Evolutionary conservation across 192 early-diverging fungal species (phyloP).

Genomic region (Gonapodya sp.): DNA sequence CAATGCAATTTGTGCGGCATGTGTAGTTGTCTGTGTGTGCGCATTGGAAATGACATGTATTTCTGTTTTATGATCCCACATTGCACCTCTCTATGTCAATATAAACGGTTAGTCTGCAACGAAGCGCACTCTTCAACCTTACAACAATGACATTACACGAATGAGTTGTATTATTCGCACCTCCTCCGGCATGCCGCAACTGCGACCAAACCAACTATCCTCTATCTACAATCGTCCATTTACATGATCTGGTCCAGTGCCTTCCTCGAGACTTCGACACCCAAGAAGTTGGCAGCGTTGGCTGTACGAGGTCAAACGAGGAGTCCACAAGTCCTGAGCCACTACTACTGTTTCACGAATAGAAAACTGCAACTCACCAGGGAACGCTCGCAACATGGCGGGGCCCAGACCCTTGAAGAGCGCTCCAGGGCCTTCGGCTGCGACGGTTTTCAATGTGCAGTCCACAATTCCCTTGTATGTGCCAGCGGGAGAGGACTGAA

Average conservation of each 20-base stretch:
- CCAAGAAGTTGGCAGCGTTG: slow-evolving; percentile 62
- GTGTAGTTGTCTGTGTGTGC: background rate
- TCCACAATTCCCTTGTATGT: slow-evolving; percentile 67
- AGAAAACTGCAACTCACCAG: background rate
- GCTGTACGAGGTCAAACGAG: slow-evolving; percentile 38
- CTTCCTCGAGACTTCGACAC: slow-evolving; percentile 46
- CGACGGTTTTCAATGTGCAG: slow-evolving; percentile 60
- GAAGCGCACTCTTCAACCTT: too few relatives aligned
- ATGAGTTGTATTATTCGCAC: too few relatives aligned
- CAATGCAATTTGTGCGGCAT: background rate
- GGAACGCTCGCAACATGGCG: slow-evolving; percentile 79
- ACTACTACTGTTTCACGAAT: background rate
- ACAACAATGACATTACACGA: too few relatives aligned
- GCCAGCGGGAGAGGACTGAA: slow-evolving; percentile 79
- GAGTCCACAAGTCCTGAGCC: slow-evolving; percentile 15
- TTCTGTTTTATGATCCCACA: too few relatives aligned
- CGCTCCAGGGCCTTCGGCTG: slow-evolving; percentile 62
- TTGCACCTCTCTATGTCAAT: too few relatives aligned
- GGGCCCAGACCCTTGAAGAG: slow-evolving; percentile 86
- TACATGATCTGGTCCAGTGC: slow-evolving; percentile 31
- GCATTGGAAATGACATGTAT: too few relatives aligned
- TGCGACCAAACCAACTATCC: too few relatives aligned
- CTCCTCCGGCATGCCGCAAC: too few relatives aligned
- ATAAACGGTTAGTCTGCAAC: too few relatives aligned
- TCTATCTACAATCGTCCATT: background rate